phyloP scores from a whole-genome alignment of 1,284 basidiomycete genomes.

The Tylopilus sp. region DNA sequence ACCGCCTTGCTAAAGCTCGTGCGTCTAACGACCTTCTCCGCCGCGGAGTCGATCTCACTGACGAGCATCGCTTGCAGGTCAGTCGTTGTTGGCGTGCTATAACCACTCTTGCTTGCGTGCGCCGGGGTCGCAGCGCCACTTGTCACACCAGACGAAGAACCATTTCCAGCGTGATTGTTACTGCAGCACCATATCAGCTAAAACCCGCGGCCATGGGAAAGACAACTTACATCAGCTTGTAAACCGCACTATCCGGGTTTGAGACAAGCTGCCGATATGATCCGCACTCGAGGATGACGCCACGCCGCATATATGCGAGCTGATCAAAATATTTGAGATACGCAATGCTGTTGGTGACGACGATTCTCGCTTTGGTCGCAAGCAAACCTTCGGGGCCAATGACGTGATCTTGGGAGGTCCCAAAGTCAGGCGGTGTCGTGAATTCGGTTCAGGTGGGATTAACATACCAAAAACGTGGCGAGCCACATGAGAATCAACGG shows the following conservation, averaged over 20 bases:
- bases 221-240: conserved; percentile 70
- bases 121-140: conserved; percentile 54
- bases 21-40: conserved; percentile 24
- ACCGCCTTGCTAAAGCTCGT: conserved; percentile 48
- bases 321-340: conserved; percentile 80
- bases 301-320: conserved; percentile 75
- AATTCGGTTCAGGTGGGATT: not conserved
- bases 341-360: conserved; percentile 88
- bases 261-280: conserved; percentile 62
- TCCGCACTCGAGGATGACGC: conserved; percentile 79
- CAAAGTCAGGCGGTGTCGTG: not conserved
- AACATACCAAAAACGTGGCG: conserved; percentile 55
- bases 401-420: conserved; percentile 60
- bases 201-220: not conserved
- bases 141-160: conserved; percentile 41
- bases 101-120: conserved; percentile 37
- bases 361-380: conserved; percentile 77
- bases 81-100: conserved; percentile 37
- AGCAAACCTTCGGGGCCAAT: conserved; percentile 87
- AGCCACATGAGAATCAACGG: conserved; percentile 72
- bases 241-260: conserved; percentile 65
- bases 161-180: conserved; percentile 33
- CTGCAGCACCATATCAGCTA: not conserved
- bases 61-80: conserved; percentile 18
- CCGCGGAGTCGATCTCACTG: conserved; percentile 14